Evolutionary conservation across 805 yeast species (phyloP).

Genomic region (Metschnikowia baotianmanensis): DNA sequence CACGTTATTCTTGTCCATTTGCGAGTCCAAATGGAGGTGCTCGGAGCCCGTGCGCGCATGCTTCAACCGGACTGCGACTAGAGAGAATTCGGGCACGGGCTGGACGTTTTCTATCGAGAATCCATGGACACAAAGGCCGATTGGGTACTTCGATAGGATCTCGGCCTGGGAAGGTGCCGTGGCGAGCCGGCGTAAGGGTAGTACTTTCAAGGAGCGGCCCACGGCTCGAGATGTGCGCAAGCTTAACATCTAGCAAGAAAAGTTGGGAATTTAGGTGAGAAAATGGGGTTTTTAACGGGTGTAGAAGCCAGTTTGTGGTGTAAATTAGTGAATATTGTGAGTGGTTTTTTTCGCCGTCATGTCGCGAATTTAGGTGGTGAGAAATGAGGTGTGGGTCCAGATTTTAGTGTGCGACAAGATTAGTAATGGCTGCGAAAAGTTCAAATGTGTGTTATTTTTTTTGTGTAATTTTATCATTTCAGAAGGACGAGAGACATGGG

Average conservation of each 20-base stretch:
- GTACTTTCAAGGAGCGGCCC: neutral
- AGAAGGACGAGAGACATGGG: too few relatives aligned
- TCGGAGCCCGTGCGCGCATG: conserved; percentile 72
- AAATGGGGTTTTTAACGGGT: too few relatives aligned
- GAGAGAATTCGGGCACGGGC: conserved; percentile 76
- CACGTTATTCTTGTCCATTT: conserved; percentile 81
- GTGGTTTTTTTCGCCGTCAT: too few relatives aligned
- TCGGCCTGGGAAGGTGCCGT: conserved; percentile 10
- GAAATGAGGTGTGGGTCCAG: too few relatives aligned
- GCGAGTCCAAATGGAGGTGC: conserved; percentile 79
- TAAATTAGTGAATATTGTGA: too few relatives aligned
- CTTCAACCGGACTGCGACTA: conserved; percentile 70
- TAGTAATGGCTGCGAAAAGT: too few relatives aligned
- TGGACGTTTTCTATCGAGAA: conserved; percentile 61
- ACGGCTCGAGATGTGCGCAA: neutral
- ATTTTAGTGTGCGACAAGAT: too few relatives aligned
- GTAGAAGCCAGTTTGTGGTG: too few relatives aligned
- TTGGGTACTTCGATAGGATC: conserved; percentile 46
- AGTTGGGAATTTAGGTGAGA: neutral
- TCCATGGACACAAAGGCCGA: conserved; percentile 64
- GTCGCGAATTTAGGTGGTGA: too few relatives aligned
- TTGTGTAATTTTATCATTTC: too few relatives aligned
- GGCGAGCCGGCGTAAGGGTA: conserved; percentile 6
- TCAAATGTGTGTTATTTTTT: too few relatives aligned
- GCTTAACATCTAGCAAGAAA: neutral